Conservation (phyloP, 164 flowering plant genomes). For the Protea cynaroides region DNA sequence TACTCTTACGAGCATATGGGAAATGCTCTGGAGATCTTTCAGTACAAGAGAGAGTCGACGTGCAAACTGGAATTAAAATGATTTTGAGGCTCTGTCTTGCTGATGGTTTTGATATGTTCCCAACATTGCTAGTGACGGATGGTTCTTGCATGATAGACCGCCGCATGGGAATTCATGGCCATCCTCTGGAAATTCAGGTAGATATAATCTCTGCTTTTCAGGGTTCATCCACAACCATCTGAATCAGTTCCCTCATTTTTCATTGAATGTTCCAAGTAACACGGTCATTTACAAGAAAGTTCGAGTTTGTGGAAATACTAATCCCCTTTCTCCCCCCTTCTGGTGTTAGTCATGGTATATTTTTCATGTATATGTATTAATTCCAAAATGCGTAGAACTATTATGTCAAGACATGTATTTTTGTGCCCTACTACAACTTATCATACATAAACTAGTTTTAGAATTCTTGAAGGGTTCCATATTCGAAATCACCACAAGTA, state of each 20-base stretch:
- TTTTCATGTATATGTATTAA: neutral
- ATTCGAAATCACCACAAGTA: neutral
- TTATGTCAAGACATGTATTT: neutral
- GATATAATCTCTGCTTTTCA: too few relatives aligned
- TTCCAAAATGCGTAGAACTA: neutral
- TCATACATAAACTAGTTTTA: neutral
- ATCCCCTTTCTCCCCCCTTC: neutral
- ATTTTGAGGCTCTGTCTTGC: slow-evolving; percentile 74
- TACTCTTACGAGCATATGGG: slow-evolving; percentile 75
- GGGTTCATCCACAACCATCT: too few relatives aligned
- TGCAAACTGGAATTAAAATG: slow-evolving; percentile 85
- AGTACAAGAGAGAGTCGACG: slow-evolving; percentile 72
- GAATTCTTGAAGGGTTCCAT: neutral
- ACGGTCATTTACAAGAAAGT: neutral
- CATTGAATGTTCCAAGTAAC: neutral
- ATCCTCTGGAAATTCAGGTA: slow-evolving; percentile 86
- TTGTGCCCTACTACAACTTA: neutral
- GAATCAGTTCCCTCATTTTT: neutral
- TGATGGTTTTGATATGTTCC: slow-evolving; percentile 89
- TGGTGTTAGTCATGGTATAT: neutral
- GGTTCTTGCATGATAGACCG: slow-evolving; percentile 94
- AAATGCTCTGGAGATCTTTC: slow-evolving; percentile 71
- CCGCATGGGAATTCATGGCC: slow-evolving; percentile 88
- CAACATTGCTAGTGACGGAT: slow-evolving; percentile 77
- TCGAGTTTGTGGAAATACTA: neutral